Base-by-base conservation (phyloP, 177 flowering plant species). In the Tripterygium wilfordii region DNA sequence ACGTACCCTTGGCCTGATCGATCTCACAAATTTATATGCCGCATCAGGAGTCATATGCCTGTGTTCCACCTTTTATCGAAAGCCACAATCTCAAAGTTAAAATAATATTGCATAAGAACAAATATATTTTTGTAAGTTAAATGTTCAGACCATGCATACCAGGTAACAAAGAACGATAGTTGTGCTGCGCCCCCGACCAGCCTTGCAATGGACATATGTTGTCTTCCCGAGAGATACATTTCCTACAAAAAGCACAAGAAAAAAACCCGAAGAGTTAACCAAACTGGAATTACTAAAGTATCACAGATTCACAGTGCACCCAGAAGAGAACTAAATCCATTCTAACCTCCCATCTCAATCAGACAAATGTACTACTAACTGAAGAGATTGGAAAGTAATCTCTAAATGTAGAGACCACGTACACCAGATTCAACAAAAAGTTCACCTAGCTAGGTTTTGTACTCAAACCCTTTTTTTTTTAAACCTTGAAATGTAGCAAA, bases 121-220 rank as follows among this genome's bases (percentile, higher is more conserved):
- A 44, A 44, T 5, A 3, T 15, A 6, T 3, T 12, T 41, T 21
- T 44, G 24, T 48, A 17, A 83, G 18, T 25, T 22, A 1, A n/a
- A 25, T 17, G 22, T 1, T 40, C 20, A 22, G 13, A 2, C 28
- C 13, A 20, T 12, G 10, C 48, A 19, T 29, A 48, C 96, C 82
- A 88, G 71, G 58, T 82, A 88, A 60, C 94, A 88, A 26, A 88
- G 54, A 41, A 88, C 94, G 63, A 88, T 64, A 17, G 96, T 85
- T 52, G 96, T 88, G 70, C 96, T 88, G 29, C 96, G 82, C 13
- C 94, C 96, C 15, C 96, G 70, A 35, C 96, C 96, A 57, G 96
- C 96, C 68, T 88, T 88, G 58, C 96, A 88, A 64, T 88, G 96
- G 23, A 88, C 86, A 57, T 88, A 85, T 9, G 90, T 82, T 28